Percentiles rank a stretch among this genome's conserved stretches.
phyloP scores from a whole-genome alignment of 73 alveolate species.

The Paramecium tetraurelia region DNA sequence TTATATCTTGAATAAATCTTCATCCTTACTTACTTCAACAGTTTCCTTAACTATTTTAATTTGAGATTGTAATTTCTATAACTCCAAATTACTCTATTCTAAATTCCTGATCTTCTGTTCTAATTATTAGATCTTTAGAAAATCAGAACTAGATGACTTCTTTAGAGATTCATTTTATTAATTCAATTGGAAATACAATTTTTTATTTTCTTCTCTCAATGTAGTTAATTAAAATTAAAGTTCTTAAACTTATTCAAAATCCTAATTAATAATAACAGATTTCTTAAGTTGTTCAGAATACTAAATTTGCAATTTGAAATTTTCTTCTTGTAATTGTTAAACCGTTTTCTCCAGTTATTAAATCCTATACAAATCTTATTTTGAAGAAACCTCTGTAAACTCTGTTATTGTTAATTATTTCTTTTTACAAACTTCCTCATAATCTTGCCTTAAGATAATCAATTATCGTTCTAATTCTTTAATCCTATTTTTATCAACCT shows the following conservation, averaged over 20 bases:
- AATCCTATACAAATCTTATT: background rate
- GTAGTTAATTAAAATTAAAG: background rate
- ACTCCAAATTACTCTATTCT: background rate
- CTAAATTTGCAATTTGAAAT: background rate
- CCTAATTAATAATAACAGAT: background rate
- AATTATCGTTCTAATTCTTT: constrained; percentile 14
- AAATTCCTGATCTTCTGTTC: background rate
- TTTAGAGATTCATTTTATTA: background rate
- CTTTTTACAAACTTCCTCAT: background rate
- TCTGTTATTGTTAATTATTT: background rate
- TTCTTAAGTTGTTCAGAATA: background rate
- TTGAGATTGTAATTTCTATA: background rate
- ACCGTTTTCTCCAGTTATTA: background rate
- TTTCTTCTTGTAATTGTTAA: background rate
- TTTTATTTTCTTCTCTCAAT: background rate
- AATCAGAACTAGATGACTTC: background rate
- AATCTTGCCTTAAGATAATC: background rate
- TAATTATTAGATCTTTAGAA: background rate
- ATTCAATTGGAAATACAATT: background rate
- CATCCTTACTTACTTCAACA: background rate
- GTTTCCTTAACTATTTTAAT: background rate
- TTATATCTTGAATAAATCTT: background rate
- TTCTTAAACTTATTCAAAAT: background rate
- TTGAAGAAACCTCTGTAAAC: background rate
- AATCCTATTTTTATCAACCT: background rate